Evolutionary conservation across 2,329 filamentous ascomycete genomes (phyloP).

Genomic region (Aureobasidium namibiae): DNA sequence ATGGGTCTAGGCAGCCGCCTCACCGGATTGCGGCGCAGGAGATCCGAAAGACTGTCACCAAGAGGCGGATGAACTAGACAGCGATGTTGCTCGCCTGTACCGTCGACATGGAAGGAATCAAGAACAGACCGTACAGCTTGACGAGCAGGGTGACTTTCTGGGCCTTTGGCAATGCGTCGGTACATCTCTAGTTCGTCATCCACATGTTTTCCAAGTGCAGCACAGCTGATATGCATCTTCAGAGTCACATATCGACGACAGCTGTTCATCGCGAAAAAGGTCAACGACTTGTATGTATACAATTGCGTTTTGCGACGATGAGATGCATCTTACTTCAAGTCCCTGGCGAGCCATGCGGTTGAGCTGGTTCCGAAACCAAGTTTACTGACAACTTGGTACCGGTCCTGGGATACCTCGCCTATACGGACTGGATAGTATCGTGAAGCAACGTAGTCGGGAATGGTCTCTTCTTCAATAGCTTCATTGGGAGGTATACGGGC

Average conservation of each 20-base stretch:
- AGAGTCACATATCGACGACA: conserved; percentile 13
- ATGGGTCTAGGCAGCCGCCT: conserved; percentile 32
- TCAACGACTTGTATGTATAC: no score
- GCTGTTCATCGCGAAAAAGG: no score
- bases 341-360: conserved; percentile 19
- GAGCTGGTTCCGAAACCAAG: conserved; percentile 18
- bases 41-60: conserved; percentile 32
- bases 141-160: conserved; percentile 24
- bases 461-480: conserved; percentile 15
- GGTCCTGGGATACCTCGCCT: conserved; percentile 22
- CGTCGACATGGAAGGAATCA: conserved; percentile 25
- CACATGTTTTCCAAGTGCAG: not conserved
- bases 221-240: conserved; percentile 8
- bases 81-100: conserved; percentile 25
- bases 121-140: conserved; percentile 25
- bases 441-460: conserved; percentile 15
- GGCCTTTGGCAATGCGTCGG: conserved; percentile 16
- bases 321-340: conserved; percentile 16
- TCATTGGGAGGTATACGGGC: not conserved
- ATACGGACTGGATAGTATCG: conserved; percentile 27
- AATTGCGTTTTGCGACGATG: not conserved
- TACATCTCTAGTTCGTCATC: conserved; percentile 20
- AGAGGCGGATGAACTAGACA: conserved; percentile 33
- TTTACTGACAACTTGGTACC: conserved; percentile 20
- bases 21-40: conserved; percentile 19